These are phyloP conservation scores for Choanephora cucurbitarum DNA, from an alignment of 371 early-diverging fungal genomes.

Conservation along the genomic window DNA sequence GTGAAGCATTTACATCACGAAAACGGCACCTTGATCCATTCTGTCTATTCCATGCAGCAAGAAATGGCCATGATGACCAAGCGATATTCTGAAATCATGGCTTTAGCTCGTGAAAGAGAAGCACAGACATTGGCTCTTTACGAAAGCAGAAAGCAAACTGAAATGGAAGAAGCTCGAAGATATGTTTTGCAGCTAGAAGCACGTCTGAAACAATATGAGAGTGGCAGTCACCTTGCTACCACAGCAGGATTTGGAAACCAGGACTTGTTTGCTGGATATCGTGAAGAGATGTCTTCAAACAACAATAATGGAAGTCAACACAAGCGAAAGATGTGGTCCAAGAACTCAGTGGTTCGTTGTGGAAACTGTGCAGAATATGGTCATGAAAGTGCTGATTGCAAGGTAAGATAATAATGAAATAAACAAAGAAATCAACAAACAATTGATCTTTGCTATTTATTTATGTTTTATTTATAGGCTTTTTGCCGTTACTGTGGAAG, in stretches of 20 bases:
- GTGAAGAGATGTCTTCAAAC: slow-evolving; percentile 23
- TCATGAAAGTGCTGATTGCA: slow-evolving; percentile 53
- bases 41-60: slow-evolving; percentile 53
- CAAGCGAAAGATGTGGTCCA: slow-evolving; percentile 21
- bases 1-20: slow-evolving; percentile 51
- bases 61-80: slow-evolving; percentile 51
- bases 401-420: slow-evolving; percentile 26
- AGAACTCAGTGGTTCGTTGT: slow-evolving; percentile 32
- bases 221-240: slow-evolving; percentile 20
- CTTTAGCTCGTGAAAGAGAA: slow-evolving; percentile 53
- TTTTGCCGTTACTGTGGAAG: slow-evolving; percentile 47
- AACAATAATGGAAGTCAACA: neutral
- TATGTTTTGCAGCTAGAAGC: slow-evolving; percentile 33
- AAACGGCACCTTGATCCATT: slow-evolving; percentile 48
- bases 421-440: neutral
- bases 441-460: neutral
- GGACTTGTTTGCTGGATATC: slow-evolving; percentile 30
- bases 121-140: slow-evolving; percentile 49
- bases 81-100: slow-evolving; percentile 50
- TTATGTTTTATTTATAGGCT: slow-evolving; percentile 19
- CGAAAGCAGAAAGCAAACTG: slow-evolving; percentile 52
- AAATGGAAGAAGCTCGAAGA: slow-evolving; percentile 54
- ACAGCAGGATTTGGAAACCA: slow-evolving; percentile 38
- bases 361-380: slow-evolving; percentile 60
- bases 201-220: slow-evolving; percentile 20